Conservation (phyloP, 2,329 filamentous ascomycete species). For the Arthroderma uncinatum region DNA sequence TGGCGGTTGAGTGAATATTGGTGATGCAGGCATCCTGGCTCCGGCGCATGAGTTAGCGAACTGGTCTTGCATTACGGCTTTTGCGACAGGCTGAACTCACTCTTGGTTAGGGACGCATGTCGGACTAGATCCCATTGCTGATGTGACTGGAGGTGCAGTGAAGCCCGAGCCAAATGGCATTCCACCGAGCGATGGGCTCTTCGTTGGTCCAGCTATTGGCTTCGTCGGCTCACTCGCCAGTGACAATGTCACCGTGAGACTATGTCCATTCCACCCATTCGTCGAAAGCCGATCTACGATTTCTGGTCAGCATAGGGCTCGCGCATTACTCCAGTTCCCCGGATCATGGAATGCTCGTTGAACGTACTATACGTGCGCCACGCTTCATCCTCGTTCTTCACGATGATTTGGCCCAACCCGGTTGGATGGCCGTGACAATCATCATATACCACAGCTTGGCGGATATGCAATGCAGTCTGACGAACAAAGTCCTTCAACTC, state of each 20-base stretch:
- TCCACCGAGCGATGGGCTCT: conserved; percentile 25
- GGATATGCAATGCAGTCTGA: conserved; percentile 35
- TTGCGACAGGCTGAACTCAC: conserved; percentile 19
- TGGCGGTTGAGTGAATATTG: conserved; percentile 12
- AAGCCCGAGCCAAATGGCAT: conserved; percentile 21
- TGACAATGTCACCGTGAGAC: conserved; percentile 33
- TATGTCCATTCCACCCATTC: conserved; percentile 35
- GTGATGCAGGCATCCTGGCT: conserved; percentile 12
- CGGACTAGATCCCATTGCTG: conserved; percentile 22
- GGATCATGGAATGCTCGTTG: background rate
- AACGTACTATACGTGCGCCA: conserved; percentile 34
- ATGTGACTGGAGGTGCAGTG: conserved; percentile 21
- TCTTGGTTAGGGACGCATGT: conserved; percentile 29
- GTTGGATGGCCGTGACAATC: conserved; percentile 34
- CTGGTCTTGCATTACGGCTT: background rate
- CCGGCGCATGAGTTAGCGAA: background rate
- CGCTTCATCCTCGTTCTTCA: conserved; percentile 36
- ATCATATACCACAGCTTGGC: conserved; percentile 36
- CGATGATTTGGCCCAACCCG: conserved; percentile 35
- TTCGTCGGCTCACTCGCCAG: conserved; percentile 31
- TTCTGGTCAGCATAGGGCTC: background rate
- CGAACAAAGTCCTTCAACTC: conserved; percentile 37
- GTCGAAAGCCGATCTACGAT: conserved; percentile 30
- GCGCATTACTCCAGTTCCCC: background rate
- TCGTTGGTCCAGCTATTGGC: conserved; percentile 34